Evolutionary conservation across 2,329 filamentous ascomycete species (phyloP), one percentile per base, ranked within the genome.

Genomic region (Penicillium sumatraense): DNA sequence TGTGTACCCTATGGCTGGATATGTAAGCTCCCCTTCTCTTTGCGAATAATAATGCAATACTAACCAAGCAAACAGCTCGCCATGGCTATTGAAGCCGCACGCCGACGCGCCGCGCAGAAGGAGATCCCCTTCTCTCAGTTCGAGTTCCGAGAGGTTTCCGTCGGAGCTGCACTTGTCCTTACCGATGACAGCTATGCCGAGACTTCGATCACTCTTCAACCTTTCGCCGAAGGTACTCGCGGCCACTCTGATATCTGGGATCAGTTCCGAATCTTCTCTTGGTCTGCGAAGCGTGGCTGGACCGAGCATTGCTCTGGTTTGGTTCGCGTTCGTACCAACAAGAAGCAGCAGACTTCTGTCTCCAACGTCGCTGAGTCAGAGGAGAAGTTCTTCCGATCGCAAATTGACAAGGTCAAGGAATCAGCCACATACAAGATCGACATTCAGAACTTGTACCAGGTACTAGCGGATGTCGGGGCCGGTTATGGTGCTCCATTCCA

Each of bases 401-500:
- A 59, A 26, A 60, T 58, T 18, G 46, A 53, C 16, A 46, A 36
- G 27, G 57, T 64, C 11, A 38, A 36, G 40, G 31, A 49, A 14
- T 42, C 51, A 11, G 55, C 60, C 21, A 61, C 53, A 11, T 57
- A 64, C 42, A 56, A 67, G 10, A 65, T 80, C 14, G 62, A 72
- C 10, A 58, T 69, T 27, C 53, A 65, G 5, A 64, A 70, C 27
- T 72, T 85, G 60, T 85, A 85, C 52, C 71, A 80, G 2, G 62
- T 68, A 13, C 73, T 85, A 8, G 64, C 73, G 1, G 72, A 77
- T 5, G 67, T 79, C 16, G 82, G 82, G 0, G 80, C 81, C 0
- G 68, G 72, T 1, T 85, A 85, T 57, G 83, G 82, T 0, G 68
- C 76, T 1, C 75, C 74, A 0, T 85, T 86, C 70, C 81, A 82